Percentiles rank a stretch among this genome's conserved stretches.
Conservation (phyloP, 1,139 yeast species). For the Geotrichum aggregatum region DNA sequence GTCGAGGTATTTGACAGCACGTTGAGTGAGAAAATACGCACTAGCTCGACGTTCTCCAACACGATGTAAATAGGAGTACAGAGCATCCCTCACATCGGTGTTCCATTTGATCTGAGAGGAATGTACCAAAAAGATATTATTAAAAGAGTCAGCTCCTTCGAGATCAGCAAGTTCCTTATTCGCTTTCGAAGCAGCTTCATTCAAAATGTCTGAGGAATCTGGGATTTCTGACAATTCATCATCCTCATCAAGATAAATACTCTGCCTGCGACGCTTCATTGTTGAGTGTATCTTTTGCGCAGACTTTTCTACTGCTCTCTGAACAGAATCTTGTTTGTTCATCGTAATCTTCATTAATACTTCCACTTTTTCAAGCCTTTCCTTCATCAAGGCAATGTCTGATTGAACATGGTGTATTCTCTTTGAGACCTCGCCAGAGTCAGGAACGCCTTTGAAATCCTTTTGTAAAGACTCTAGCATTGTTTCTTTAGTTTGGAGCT, state of each 20-base stretch:
- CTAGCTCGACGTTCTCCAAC: conserved; percentile 55
- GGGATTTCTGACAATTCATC: not conserved
- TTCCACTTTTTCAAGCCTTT: conserved; percentile 25
- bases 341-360: not conserved
- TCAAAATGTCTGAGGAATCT: conserved; percentile 11
- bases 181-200: conserved; percentile 14
- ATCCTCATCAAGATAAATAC: not conserved
- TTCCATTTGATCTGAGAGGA: conserved; percentile 79
- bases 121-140: conserved; percentile 75
- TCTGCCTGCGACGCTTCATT: conserved; percentile 3
- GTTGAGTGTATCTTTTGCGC: conserved; percentile 18
- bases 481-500: conserved; percentile 42
- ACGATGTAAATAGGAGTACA: conserved; percentile 59
- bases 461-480: conserved; percentile 37
- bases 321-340: conserved; percentile 8
- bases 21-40: conserved; percentile 60
- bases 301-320: conserved; percentile 13
- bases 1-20: conserved; percentile 66
- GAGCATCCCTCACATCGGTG: conserved; percentile 57
- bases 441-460: conserved; percentile 30
- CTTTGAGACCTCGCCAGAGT: conserved; percentile 27
- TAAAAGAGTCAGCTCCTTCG: conserved; percentile 45
- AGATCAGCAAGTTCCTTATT: conserved; percentile 27
- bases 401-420: conserved; percentile 34
- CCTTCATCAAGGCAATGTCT: conserved; percentile 40